phyloP scores from a whole-genome alignment of 257 asterid species.

The Craterostigma plantagineum region DNA sequence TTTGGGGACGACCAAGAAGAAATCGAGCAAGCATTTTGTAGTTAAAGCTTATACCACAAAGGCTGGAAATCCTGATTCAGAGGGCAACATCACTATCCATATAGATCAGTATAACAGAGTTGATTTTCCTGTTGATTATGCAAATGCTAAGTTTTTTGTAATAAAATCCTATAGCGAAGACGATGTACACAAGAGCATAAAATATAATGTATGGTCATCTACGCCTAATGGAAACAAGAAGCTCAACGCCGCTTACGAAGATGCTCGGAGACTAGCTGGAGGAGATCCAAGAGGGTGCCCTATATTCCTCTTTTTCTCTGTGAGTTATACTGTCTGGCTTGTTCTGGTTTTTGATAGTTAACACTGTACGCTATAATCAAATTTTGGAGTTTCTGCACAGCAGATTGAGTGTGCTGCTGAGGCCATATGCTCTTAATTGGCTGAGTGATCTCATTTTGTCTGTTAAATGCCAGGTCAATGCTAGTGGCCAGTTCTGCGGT shows the following conservation, averaged over 20 bases:
- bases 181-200: conserved; percentile 90
- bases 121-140: conserved; percentile 41
- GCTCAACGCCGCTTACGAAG: conserved; percentile 61
- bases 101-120: conserved; percentile 46
- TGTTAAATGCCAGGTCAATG: conserved; percentile 52
- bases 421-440: too few species aligned
- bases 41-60: conserved; percentile 57
- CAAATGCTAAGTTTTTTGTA: conserved; percentile 60
- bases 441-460: background rate
- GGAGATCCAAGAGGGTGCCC: conserved; percentile 55
- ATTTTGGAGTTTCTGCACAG: too few species aligned
- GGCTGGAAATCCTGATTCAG: conserved; percentile 56
- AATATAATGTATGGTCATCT: conserved; percentile 91
- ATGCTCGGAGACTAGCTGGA: conserved; percentile 47
- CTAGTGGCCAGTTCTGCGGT: conserved; percentile 97
- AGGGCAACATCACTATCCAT: conserved; percentile 50
- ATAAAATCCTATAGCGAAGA: conserved; percentile 94
- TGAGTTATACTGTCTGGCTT: conserved; percentile 18
- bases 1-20: conserved; percentile 26
- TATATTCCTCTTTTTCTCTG: conserved; percentile 80
- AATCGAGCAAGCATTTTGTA: conserved; percentile 27
- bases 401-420: too few species aligned
- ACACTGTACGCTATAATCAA: background rate
- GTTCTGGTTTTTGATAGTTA: background rate
- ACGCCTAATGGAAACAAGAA: conserved; percentile 89